Evolutionary conservation across 2,329 filamentous ascomycete species (phyloP).

Genomic region (Cordyceps tenuipes): DNA sequence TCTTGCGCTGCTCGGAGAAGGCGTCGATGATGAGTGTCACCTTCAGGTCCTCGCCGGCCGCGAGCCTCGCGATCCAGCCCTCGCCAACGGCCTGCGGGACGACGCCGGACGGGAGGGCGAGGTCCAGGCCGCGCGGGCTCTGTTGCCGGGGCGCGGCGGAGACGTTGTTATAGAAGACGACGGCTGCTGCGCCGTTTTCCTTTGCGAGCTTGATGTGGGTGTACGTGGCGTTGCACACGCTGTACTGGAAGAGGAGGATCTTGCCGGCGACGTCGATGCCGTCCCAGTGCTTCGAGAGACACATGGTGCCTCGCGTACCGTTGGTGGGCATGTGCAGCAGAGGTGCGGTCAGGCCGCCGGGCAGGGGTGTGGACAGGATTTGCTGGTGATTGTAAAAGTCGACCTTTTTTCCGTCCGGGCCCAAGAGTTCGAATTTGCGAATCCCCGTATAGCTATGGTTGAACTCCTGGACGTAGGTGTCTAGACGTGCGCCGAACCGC

Average conservation of each 20-base stretch:
- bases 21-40: slow-evolving; percentile 31
- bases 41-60: slow-evolving; percentile 24
- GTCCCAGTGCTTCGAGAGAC: slow-evolving; percentile 33
- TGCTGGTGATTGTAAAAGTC: slow-evolving; percentile 36
- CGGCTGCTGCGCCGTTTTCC: slow-evolving; percentile 31
- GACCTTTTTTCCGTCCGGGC: slow-evolving; percentile 24
- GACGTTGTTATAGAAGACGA: slow-evolving; percentile 56
- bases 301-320: slow-evolving; percentile 28
- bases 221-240: slow-evolving; percentile 31
- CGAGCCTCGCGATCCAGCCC: slow-evolving; percentile 27
- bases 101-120: slow-evolving; percentile 29
- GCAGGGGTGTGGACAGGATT: slow-evolving; percentile 35
- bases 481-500: slow-evolving; percentile 32
- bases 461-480: slow-evolving; percentile 39
- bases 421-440: slow-evolving; percentile 34
- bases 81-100: slow-evolving; percentile 28
- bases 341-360: slow-evolving; percentile 25
- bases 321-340: slow-evolving; percentile 29
- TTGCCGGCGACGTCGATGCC: slow-evolving; percentile 34
- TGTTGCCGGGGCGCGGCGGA: slow-evolving; percentile 29
- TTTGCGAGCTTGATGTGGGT: slow-evolving; percentile 33
- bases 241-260: slow-evolving; percentile 37
- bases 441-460: slow-evolving; percentile 37
- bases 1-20: slow-evolving; percentile 26
- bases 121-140: slow-evolving; percentile 26